Base-by-base conservation (phyloP, 805 yeast genomes). In the Blastobotrys chiropterorum region DNA sequence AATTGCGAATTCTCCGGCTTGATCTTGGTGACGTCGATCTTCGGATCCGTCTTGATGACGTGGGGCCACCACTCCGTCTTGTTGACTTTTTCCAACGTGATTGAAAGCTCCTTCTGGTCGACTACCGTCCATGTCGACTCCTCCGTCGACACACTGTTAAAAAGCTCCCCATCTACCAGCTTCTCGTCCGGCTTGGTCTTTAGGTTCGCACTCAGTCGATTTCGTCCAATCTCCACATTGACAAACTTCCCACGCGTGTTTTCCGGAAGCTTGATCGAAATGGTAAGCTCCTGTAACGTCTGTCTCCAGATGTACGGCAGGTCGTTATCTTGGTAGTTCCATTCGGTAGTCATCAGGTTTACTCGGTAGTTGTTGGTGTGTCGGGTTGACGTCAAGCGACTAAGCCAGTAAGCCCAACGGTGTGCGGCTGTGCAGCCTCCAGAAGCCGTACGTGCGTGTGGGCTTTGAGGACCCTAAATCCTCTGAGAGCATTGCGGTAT, bases 51-150 rank as follows among this genome's bases (percentile, higher is more conserved):
- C 3, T 60, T 63, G 3, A 73, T 67, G 7, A 74, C 74, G 53
- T 69, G 75, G 16, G 77, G 76, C 78, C 78, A 74, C 78, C 78
- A 74, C 49, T 73, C 73, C 48, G 60, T 60, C 46, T 63, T 56
- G 56, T 65, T 68, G 43, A 47, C 44, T 56, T 73, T 73, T 38
- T 71, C 73, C 15, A 73, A 60, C 6, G 68, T 62, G 16, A 73
- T 54, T 7, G 62, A 55, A 20, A 73, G 62, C 53, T 67, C 73
- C 38, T 56, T 59, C 44, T 62, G 64, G 50, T 73, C 77, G 17
- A 65, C 71, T 3, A 74, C 61, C 3, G 73, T 62, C 78, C 78
- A 73, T 1, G 76, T 70, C 8, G 69, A 65, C 20, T 65, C 74
- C 21, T 66, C 74, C 1, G 54, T 59, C 38, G 57, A 60, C 16